Base-by-base conservation (phyloP, 371 early-diverging fungal species). In the Rhizomucor miehei region DNA sequence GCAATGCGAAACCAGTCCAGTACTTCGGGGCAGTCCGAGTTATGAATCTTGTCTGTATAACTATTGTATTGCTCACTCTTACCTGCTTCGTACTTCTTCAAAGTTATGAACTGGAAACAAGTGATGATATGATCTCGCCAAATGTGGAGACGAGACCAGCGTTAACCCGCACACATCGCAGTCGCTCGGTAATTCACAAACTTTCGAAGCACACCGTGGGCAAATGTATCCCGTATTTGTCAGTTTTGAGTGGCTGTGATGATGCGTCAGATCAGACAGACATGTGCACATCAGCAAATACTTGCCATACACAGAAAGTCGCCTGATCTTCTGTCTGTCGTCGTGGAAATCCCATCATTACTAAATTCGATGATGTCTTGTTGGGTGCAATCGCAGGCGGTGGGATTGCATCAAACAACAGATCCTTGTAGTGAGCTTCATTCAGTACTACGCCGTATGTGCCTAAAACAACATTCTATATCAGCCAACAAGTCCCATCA, bases 121-220 rank as follows among this genome's bases (percentile, higher is more conserved):
- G 54, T 97, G 96, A 58, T 94, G 97, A 64, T 95, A 96, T n/a
- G 94, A 93, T 49, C 97, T 61, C 5, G 97, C 97, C 50, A 98
- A 62, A 69, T 94, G 88, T 14, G 97, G 96, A 34, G 90, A 89
- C 8, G 95, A 92, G 1, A 97, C 92, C 29, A 98, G 65, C 0
- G 93, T 90, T 54, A 98, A 75, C 0, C 84, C 86, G 66, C 97
- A 98, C n/a, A 97, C 81, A 49, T 90, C 89, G 63, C 98, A 98
- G 50, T 95, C 95, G 21, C 90, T 89, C 1, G 97, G 98, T 36
- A 98, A 63, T 37, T 92, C 85, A 56, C 97, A 97, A 6, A 96
- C 79, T 48, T 87, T 89, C 16, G 93, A 75, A 20, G 64, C 58
- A 66, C 98, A 98, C 45, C 89, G 67, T 2, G 98, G 97, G 61